Base-by-base conservation (phyloP, 352 stramenopile species). In the Phytopythium oedochilum region DNA sequence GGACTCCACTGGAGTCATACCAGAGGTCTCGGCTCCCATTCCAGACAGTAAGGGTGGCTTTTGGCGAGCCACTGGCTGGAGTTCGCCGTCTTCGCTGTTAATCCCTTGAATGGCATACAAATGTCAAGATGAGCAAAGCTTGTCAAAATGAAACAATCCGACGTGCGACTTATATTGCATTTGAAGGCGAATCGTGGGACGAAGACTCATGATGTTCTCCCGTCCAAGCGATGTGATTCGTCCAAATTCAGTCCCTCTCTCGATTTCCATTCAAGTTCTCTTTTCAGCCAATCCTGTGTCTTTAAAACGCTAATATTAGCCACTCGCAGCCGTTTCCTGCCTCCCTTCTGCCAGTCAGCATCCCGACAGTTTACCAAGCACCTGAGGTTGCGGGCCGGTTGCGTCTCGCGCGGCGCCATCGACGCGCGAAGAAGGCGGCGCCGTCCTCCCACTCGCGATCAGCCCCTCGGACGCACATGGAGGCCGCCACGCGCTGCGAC, bases 81-180 rank as follows among this genome's bases (percentile, higher is more conserved):
- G n/a, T n/a, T n/a, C n/a, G n/a, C n/a, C n/a, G n/a, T n/a, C n/a
- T n/a, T n/a, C n/a, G n/a, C n/a, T n/a, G n/a, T n/a, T n/a, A n/a
- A n/a, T n/a, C n/a, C n/a, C n/a, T n/a, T n/a, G n/a, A n/a, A n/a
- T n/a, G n/a, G n/a, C n/a, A n/a, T n/a, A n/a, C n/a, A n/a, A n/a
- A n/a, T n/a, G n/a, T n/a, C n/a, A n/a, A n/a, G n/a, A n/a, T n/a
- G n/a, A n/a, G n/a, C n/a, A n/a, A n/a, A n/a, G n/a, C n/a, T n/a
- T n/a, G n/a, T n/a, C n/a, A n/a, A 39, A 39, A 39, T 39, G 34
- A 39, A 39, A 39, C 34, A n/a, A n/a, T n/a, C n/a, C n/a, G n/a
- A n/a, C n/a, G n/a, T n/a, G n/a, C n/a, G n/a, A n/a, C 40, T 23
- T 34, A 48, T 31, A 23, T 54, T 40, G 31, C 43, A 43, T 43